Conservation (phyloP, 176 grass and related monocot genomes). For the Ananas comosus region DNA sequence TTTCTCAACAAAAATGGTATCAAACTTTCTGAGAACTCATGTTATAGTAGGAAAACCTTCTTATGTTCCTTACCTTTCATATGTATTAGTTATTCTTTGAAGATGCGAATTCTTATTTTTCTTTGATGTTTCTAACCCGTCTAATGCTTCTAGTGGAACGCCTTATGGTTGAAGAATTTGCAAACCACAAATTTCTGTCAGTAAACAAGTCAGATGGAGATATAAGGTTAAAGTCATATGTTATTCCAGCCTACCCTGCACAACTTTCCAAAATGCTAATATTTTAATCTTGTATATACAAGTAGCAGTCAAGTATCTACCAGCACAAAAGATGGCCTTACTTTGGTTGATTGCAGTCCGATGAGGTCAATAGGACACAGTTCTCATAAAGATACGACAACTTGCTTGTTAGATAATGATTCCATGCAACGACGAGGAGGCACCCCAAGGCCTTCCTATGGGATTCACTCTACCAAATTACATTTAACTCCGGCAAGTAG, state of each 20-base stretch:
- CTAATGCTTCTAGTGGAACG: constrained; percentile 77
- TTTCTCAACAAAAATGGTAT: no score
- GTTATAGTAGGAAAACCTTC: no score
- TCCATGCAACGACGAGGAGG: constrained; percentile 2
- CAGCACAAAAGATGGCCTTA: constrained; percentile 40
- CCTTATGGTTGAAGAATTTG: constrained; percentile 87
- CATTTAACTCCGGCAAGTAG: constrained; percentile 39
- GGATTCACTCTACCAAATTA: constrained; percentile 30
- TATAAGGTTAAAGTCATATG: constrained; percentile 39
- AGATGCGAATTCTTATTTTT: neutral
- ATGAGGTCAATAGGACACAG: constrained; percentile 43
- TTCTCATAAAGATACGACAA: constrained; percentile 79
- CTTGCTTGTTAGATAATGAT: constrained; percentile 71
- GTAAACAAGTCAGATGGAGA: constrained; percentile 37
- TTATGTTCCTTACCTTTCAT: no score
- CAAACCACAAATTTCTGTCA: constrained; percentile 84
- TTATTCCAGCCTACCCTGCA: constrained; percentile 4
- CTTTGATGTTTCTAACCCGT: constrained; percentile 8
- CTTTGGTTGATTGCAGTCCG: constrained; percentile 36
- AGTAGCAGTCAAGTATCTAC: constrained; percentile 35
- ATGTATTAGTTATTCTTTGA: no score
- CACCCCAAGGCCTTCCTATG: constrained; percentile 16
- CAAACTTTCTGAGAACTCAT: no score
- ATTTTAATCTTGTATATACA: constrained; percentile 20
- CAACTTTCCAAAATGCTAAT: constrained; percentile 3